phyloP scores from a whole-genome alignment of 2,329 filamentous ascomycete species.

The Aaosphaeria arxii region DNA sequence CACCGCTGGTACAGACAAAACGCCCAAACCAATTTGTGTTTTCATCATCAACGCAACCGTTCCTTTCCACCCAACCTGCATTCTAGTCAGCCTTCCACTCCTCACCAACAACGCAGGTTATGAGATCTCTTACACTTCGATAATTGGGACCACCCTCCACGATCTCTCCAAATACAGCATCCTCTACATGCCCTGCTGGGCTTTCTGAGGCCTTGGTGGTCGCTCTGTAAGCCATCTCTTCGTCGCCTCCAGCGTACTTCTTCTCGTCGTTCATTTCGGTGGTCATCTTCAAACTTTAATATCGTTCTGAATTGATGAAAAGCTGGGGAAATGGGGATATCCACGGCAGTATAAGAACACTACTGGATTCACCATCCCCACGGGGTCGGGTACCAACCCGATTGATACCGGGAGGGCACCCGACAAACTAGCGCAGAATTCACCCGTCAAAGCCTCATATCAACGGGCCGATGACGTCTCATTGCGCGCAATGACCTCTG shows the following conservation, averaged over 20 bases:
- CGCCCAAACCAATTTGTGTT: slow-evolving; percentile 35
- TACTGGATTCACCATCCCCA: background rate
- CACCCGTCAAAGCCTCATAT: no score
- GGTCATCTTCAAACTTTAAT: background rate
- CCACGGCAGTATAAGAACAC: background rate
- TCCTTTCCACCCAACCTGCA: slow-evolving; percentile 24
- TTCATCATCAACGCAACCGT: slow-evolving; percentile 28
- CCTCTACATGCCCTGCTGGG: background rate
- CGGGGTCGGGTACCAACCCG: no score
- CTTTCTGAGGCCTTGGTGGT: background rate
- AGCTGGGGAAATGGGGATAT: background rate
- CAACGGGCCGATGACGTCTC: no score
- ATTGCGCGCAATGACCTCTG: no score
- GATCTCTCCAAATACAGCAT: background rate
- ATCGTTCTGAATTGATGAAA: background rate
- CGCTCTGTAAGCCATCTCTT: background rate
- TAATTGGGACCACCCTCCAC: background rate
- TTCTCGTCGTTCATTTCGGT: background rate
- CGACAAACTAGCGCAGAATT: no score
- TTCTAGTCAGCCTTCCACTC: background rate
- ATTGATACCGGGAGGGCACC: no score
- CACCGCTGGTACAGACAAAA: slow-evolving; percentile 49
- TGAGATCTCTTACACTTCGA: background rate
- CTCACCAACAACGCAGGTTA: background rate
- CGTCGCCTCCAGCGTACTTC: no score